phyloP scores from a whole-genome alignment of 257 asterid genomes.

The Capsicum baccatum region DNA sequence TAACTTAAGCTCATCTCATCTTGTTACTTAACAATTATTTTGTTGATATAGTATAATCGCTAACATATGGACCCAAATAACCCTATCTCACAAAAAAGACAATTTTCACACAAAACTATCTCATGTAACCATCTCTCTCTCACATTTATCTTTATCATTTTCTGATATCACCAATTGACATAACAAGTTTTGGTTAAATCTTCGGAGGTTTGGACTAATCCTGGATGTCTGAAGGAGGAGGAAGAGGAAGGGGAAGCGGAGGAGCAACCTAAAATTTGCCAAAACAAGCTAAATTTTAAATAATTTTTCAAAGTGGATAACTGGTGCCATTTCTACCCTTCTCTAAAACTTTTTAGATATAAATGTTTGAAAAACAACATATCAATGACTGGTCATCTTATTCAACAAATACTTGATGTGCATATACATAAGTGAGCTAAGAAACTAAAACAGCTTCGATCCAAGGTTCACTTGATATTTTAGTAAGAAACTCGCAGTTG shows the following conservation, averaged over 20 bases:
- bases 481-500: constrained; percentile 17
- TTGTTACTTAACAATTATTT: no score
- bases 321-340: not conserved
- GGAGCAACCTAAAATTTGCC: not conserved
- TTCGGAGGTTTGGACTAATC: no score
- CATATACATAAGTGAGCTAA: not conserved
- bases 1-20: no score
- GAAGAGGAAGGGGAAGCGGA: not conserved
- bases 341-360: not conserved
- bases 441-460: not conserved
- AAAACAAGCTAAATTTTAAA: not conserved
- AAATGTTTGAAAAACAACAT: not conserved
- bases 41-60: no score
- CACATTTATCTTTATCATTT: no score
- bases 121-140: no score
- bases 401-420: not conserved
- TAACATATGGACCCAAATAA: no score
- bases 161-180: no score
- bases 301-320: not conserved
- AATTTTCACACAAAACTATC: no score
- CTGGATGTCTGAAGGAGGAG: not conserved
- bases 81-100: no score
- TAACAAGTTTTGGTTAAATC: no score
- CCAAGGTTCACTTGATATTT: constrained; percentile 19
- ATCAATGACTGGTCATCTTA: not conserved